Percentiles rank a stretch among this genome's conserved stretches.
phyloP scores from a whole-genome alignment of 1,284 basidiomycete species.

The Rhodotorula mucilaginosa region DNA sequence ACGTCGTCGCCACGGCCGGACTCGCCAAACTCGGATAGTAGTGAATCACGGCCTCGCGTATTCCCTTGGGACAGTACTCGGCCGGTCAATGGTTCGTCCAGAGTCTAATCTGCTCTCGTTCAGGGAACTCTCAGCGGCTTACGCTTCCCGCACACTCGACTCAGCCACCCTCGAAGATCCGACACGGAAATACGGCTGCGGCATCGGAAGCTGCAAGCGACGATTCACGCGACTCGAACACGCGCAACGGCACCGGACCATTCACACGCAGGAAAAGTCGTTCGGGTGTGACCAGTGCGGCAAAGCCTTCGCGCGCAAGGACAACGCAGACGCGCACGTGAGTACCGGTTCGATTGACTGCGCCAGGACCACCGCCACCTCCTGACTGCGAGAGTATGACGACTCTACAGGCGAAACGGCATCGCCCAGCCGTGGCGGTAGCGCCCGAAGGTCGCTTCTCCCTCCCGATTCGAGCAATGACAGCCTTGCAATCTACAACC shows the following conservation, averaged over 20 bases:
- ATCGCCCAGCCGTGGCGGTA: no score
- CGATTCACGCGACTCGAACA: not conserved
- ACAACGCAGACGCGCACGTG: conserved; percentile 7
- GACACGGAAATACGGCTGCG: not conserved
- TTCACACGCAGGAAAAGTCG: not conserved
- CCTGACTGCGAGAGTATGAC: no score
- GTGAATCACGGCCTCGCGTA: no score
- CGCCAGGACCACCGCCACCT: no score
- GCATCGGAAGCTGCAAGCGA: not conserved
- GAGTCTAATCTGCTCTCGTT: no score
- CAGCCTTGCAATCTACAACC: not conserved
- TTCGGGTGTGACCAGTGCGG: not conserved
- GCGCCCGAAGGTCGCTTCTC: no score
- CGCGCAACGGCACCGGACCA: not conserved
- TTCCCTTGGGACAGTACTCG: no score
- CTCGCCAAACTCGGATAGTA: no score
- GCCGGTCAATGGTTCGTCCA: not conserved
- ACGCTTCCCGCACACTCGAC: not conserved
- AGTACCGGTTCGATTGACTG: not conserved
- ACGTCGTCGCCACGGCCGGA: no score
- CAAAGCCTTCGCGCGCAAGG: conserved; percentile 9
- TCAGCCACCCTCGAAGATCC: not conserved
- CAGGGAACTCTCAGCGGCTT: not conserved
- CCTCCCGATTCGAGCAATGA: no score
- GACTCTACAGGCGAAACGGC: no score